These are phyloP conservation scores for Tricholomella constricta DNA, from an alignment of 768 basidiomycete species.

Conservation along the genomic window DNA sequence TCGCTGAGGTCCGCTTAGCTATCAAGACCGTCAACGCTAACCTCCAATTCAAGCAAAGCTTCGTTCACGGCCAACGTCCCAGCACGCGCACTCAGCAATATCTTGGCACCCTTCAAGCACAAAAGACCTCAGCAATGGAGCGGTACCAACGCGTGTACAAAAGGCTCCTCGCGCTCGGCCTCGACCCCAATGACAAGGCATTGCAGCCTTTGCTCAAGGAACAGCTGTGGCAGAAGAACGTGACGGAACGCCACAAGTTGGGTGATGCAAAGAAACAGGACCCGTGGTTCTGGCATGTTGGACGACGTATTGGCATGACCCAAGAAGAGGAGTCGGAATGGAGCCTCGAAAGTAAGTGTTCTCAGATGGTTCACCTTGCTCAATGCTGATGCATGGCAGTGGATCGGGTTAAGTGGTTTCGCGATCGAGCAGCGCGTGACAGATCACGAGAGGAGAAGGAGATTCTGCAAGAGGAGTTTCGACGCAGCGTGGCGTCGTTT, in stretches of 20 bases:
- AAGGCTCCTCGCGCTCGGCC: constrained; percentile 17
- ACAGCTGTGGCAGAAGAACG: constrained; percentile 20
- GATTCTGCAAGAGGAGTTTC: constrained; percentile 28
- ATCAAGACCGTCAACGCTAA: constrained; percentile 25
- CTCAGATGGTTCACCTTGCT: not conserved
- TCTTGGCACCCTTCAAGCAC: constrained; percentile 15
- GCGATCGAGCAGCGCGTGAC: constrained; percentile 24
- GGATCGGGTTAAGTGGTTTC: constrained; percentile 29
- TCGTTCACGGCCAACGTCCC: constrained; percentile 23
- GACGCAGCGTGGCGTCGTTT: constrained; percentile 11
- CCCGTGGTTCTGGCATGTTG: constrained; percentile 26
- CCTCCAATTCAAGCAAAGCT: constrained; percentile 20
- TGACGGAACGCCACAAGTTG: constrained; percentile 13
- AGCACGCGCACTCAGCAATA: constrained; percentile 23
- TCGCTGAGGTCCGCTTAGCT: constrained; percentile 20
- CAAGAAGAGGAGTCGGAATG: constrained; percentile 19
- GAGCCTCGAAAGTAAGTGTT: constrained; percentile 23
- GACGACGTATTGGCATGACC: constrained; percentile 14
- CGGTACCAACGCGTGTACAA: constrained; percentile 15
- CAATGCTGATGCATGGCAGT: constrained; percentile 9
- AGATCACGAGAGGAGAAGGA: constrained; percentile 28
- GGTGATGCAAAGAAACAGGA: constrained; percentile 21
- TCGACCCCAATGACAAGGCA: constrained; percentile 9
- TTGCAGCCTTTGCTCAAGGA: constrained; percentile 18
- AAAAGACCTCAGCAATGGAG: constrained; percentile 17